Base-by-base conservation (phyloP, 2,329 filamentous ascomycete species). In the Ophidiomyces ophidiicola region DNA sequence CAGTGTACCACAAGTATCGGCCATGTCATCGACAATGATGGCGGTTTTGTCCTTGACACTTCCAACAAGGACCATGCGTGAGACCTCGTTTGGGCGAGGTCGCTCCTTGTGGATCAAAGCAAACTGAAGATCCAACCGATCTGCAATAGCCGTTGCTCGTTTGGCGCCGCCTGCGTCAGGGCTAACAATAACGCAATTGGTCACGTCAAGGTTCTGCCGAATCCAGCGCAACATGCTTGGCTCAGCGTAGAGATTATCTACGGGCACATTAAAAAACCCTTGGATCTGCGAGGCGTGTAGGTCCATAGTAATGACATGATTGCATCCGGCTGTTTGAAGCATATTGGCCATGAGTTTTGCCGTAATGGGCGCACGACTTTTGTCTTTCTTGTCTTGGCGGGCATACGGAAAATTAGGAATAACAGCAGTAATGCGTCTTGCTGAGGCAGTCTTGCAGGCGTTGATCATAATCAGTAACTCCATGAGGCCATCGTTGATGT, bases 381-480 rank as follows among this genome's bases (percentile, higher is more conserved):
- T 82, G 67, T 94, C 87, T 66, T 96, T 96, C 71, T 96, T 96
- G 63, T 96, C 90, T 65, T 96, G 88, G 35, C 88, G 78, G 10
- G 88, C 87, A 57, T 96, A 96, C 19, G 87, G 87, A 64, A 94
- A 96, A 64, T 93, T 94, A 50, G 88, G 88, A 36, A 94, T 82
- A 48, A 94, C 84, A 47, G 86, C 88, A 15, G 88, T 94, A 64
- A 96, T 94, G 48, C 88, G 82, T 48, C 87, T 78, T 8, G 88
- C 88, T 24, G 78, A 82, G 29, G 80, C 80, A 17, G 79, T 83
- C 60, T 83, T 80, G 71, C 88, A 94, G 47, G 88, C 88, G 58
- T 93, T 92, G 63, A 94, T 92, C 79, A 94, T 94, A 65, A 96
- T 94, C 50, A 96, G 74, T 25, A 96, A 75, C 65, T 98, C 88